These are phyloP conservation scores for Scutellaria baicalensis DNA, from an alignment of 257 asterid genomes.

Conservation along the genomic window DNA sequence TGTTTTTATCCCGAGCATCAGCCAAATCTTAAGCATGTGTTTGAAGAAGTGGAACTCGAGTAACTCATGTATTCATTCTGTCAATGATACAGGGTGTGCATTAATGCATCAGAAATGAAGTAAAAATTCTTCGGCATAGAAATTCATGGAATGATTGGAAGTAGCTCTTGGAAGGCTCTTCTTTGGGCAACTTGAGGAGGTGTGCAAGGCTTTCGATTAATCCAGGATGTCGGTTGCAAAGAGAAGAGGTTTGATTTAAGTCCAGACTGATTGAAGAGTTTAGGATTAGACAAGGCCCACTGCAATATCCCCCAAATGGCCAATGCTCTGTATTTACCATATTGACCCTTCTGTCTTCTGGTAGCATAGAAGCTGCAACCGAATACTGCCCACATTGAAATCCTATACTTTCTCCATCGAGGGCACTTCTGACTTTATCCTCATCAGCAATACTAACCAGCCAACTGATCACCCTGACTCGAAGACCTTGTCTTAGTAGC, in stretches of 20 bases:
- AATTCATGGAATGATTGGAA: constrained; percentile 38
- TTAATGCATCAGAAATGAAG: not conserved
- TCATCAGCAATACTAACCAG: constrained; percentile 72
- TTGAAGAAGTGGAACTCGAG: too few relatives aligned
- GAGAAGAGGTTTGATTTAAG: not conserved
- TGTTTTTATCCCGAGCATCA: too few relatives aligned
- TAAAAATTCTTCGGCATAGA: constrained; percentile 24
- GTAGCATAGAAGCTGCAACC: constrained; percentile 73
- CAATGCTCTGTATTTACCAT: constrained; percentile 34
- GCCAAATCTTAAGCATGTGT: too few relatives aligned
- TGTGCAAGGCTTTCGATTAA: constrained; percentile 34
- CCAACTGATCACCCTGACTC: constrained; percentile 81
- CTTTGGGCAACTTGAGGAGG: constrained; percentile 36
- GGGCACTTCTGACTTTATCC: constrained; percentile 43
- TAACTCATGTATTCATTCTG: too few relatives aligned
- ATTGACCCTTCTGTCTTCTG: constrained; percentile 41
- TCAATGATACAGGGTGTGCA: too few relatives aligned
- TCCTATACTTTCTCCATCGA: constrained; percentile 41
- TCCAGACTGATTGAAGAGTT: not conserved
- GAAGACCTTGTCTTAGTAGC: constrained; percentile 45
- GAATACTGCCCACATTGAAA: constrained; percentile 78
- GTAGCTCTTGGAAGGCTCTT: constrained; percentile 36
- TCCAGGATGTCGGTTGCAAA: constrained; percentile 15
- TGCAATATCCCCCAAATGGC: constrained; percentile 55
- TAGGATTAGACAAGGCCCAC: constrained; percentile 36